Percentiles rank a stretch among this genome's conserved stretches.
Conservation (phyloP, 108 stramenopile species). For the Chaetoceros tenuissimus region DNA sequence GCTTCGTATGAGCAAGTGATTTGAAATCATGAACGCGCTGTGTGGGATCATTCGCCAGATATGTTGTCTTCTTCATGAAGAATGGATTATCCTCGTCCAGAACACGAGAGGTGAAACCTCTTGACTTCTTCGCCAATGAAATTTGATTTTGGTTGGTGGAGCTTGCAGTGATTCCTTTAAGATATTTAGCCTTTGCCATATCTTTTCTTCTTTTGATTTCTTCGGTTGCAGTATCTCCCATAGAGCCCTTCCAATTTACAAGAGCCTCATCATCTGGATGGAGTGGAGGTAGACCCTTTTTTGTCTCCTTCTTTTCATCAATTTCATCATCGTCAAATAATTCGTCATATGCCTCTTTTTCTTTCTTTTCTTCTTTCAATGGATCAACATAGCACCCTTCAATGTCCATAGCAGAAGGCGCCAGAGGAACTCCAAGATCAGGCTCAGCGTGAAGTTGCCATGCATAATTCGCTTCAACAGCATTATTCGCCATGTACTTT, state of each 20-base stretch:
- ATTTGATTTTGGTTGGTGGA: background rate
- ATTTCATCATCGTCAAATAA: background rate
- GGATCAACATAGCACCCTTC: constrained; percentile 39
- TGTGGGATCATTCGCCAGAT: constrained; percentile 74
- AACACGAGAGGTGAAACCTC: constrained; percentile 65
- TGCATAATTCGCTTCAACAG: constrained; percentile 66
- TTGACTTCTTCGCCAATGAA: constrained; percentile 26
- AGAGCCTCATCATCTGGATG: constrained; percentile 67
- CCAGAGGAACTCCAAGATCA: constrained; percentile 68
- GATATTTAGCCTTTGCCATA: constrained; percentile 39
- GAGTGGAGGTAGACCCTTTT: constrained; percentile 12
- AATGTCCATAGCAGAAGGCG: constrained; percentile 76
- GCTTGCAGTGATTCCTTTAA: constrained; percentile 1
- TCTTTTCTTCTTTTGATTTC: constrained; percentile 47
- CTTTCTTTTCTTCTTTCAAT: background rate
- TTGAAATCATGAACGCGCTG: constrained; percentile 79
- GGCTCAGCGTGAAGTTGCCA: constrained; percentile 72
- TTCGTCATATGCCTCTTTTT: background rate
- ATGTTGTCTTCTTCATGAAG: constrained; percentile 88
- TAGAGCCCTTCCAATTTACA: constrained; percentile 67
- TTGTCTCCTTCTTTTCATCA: background rate
- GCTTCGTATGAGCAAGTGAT: constrained; percentile 64
- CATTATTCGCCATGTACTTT: constrained; percentile 63
- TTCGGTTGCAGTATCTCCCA: constrained; percentile 72
- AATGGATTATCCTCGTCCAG: constrained; percentile 54